Conservation (phyloP, 2,329 filamentous ascomycete genomes). For the Hypoxylon sp. region DNA sequence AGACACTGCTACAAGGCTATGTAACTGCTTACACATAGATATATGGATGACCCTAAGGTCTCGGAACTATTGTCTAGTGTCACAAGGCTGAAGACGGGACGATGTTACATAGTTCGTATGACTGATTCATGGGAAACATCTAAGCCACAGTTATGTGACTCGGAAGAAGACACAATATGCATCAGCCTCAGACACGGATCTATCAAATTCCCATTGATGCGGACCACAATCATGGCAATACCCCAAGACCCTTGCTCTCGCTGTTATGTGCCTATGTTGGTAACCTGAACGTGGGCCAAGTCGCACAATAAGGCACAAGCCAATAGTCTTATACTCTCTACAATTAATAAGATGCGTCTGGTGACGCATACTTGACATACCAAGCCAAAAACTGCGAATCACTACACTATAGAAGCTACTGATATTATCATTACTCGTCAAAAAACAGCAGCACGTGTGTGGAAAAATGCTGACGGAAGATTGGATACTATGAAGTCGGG, state of each 20-base stretch:
- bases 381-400: constrained; percentile 1
- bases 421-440: constrained; percentile 6
- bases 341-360: background rate
- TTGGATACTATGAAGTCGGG: constrained; percentile 15
- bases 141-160: constrained; percentile 20
- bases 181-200: constrained; percentile 12
- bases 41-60: constrained; percentile 12
- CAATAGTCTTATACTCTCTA: constrained; percentile 4
- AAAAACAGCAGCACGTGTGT: constrained; percentile 14
- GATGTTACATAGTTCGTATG: constrained; percentile 30
- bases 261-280: background rate
- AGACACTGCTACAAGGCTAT: constrained; percentile 7
- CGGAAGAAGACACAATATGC: constrained; percentile 9
- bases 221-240: constrained; percentile 3
- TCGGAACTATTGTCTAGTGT: constrained; percentile 32
- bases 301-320: background rate
- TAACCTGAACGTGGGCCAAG: background rate
- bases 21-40: background rate
- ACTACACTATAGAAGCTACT: background rate
- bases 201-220: constrained; percentile 8
- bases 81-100: constrained; percentile 36
- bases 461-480: constrained; percentile 10
- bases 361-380: background rate
- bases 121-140: constrained; percentile 18
- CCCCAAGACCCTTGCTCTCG: constrained; percentile 1